phyloP scores from a whole-genome alignment of 768 basidiomycete genomes.

The Boletus rex-veris region DNA sequence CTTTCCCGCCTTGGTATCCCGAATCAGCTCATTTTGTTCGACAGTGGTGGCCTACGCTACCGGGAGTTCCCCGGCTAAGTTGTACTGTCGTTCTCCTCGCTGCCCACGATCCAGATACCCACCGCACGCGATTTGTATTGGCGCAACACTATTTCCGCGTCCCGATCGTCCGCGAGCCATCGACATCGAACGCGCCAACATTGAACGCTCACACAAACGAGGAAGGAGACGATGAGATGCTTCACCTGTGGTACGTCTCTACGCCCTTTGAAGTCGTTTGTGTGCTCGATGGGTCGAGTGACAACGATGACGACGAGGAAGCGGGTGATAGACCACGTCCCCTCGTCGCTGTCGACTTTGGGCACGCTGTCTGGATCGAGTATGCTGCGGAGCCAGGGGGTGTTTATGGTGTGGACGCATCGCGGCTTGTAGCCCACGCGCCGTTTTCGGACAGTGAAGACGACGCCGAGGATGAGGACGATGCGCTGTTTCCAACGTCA shows the following conservation, averaged over 20 bases:
- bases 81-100: slow-evolving; percentile 71
- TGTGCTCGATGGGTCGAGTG: slow-evolving; percentile 44
- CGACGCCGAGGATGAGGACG: slow-evolving; percentile 23
- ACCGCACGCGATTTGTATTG: slow-evolving; percentile 58
- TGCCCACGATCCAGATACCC: slow-evolving; percentile 56
- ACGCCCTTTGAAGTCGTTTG: slow-evolving; percentile 71
- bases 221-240: slow-evolving; percentile 49
- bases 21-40: slow-evolving; percentile 75
- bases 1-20: slow-evolving; percentile 65
- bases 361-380: slow-evolving; percentile 83
- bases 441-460: slow-evolving; percentile 27
- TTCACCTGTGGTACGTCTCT: slow-evolving; percentile 69
- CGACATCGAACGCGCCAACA: slow-evolving; percentile 4
- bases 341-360: slow-evolving; percentile 82
- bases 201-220: background rate
- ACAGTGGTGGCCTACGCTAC: slow-evolving; percentile 76
- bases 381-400: slow-evolving; percentile 38
- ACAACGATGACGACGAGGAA: slow-evolving; percentile 34
- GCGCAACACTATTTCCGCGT: slow-evolving; percentile 77
- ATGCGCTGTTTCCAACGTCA: slow-evolving; percentile 4
- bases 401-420: slow-evolving; percentile 27
- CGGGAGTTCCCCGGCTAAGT: slow-evolving; percentile 60
- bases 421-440: slow-evolving; percentile 28
- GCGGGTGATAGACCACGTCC: slow-evolving; percentile 53
- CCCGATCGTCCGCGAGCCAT: slow-evolving; percentile 40